Evolutionary conservation across 2,329 filamentous ascomycete genomes (phyloP), one percentile per base, ranked within the genome.

Genomic region (Neospermospora avenae): DNA sequence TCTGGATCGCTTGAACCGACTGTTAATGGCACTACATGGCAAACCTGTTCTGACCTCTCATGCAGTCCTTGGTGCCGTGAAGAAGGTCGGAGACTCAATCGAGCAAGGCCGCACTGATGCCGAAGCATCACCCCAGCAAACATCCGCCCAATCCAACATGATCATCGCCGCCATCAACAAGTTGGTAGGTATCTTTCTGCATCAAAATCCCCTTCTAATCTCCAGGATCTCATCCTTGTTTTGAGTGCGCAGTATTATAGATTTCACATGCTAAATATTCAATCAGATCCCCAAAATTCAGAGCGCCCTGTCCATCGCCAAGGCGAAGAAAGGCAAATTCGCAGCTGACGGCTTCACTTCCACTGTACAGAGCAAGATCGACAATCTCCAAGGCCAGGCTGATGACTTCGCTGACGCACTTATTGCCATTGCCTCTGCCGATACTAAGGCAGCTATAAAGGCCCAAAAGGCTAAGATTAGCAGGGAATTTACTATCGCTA

Each of bases 241-340:
- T 31, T 31, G 28, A 10, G 5, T 10, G 28, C 28, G 28, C 6
- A 31, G 28, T 31, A 31, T 31, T 31, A 10, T 10, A 31, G 28
- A 31, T 31, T 31, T 6, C 28, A 31, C 28, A 31, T 31, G 28
- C 28, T 31, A 2, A 31, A 31, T 31, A 6, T 31, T 31, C 28
- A 31, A 31, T 31, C 28, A 31, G 28, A 60, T 34, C 16, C 39
- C 59, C 8, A 58, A 57, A 34, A 63, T 63, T 14, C 34, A 55
- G 18, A 10, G 41, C 18, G 24, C 58, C 42, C 55, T 66, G 14
- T 34, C n/a, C 7, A 58, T 58, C 6, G 37, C 59, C 13, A 49
- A 51, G 44, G 34, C n/a, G n/a, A 66, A 66, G 63, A 64, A 64
- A 35, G 25, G 57, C 13, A 11, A 55, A 22, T 64, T 65, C 42